Conservation (phyloP, 2,329 filamentous ascomycete genomes). For the Xylariomycetidae sp. region DNA sequence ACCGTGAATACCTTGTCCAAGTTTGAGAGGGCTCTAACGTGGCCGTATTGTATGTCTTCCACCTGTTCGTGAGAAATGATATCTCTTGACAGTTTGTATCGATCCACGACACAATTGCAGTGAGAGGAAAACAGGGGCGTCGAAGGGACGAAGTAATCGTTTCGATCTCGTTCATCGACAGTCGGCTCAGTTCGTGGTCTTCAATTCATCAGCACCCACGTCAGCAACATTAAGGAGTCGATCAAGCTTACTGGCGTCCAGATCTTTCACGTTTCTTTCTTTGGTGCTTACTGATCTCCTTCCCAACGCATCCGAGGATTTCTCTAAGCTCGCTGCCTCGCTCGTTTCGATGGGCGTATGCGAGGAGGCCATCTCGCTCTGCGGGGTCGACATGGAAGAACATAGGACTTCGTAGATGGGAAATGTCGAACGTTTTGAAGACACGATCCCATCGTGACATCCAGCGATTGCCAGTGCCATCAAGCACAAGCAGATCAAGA, state of each 20-base stretch:
- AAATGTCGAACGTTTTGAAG: slow-evolving; percentile 65
- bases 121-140: slow-evolving; percentile 58
- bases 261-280: slow-evolving; percentile 55
- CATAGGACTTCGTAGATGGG: slow-evolving; percentile 72
- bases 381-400: slow-evolving; percentile 77
- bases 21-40: slow-evolving; percentile 38
- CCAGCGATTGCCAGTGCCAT: slow-evolving; percentile 60
- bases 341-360: slow-evolving; percentile 58
- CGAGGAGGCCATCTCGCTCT: slow-evolving; percentile 69
- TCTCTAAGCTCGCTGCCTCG: slow-evolving; percentile 63
- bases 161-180: slow-evolving; percentile 62
- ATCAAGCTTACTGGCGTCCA: slow-evolving; percentile 37
- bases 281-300: slow-evolving; percentile 74
- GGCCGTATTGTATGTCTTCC: slow-evolving; percentile 55
- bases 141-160: slow-evolving; percentile 66
- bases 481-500: slow-evolving; percentile 57
- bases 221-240: background rate
- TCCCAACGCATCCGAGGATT: slow-evolving; percentile 70
- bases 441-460: slow-evolving; percentile 66
- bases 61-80: slow-evolving; percentile 58
- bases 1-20: slow-evolving; percentile 61
- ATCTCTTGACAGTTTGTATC: slow-evolving; percentile 53
- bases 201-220: slow-evolving; percentile 13
- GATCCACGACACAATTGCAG: slow-evolving; percentile 50
- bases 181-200: slow-evolving; percentile 41